Evolutionary conservation across 176 grass and related monocot species (phyloP).

Genomic region (Musa itinerans): DNA sequence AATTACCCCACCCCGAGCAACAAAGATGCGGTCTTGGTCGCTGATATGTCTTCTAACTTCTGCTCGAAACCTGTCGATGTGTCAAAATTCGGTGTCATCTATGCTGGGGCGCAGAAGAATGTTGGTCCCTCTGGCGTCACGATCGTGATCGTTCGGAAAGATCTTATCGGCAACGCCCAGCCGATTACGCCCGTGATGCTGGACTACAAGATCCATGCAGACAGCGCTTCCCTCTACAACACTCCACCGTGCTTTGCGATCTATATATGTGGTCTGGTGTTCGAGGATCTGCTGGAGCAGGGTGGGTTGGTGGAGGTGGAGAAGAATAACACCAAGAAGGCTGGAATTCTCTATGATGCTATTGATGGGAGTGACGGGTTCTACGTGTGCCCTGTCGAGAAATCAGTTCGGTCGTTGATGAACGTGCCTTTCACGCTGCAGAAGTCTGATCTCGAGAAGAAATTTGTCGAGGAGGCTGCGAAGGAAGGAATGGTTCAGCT

Average conservation of each 20-base stretch:
- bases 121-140: slow-evolving; percentile 87
- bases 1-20: slow-evolving; percentile 65
- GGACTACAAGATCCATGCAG: slow-evolving; percentile 86
- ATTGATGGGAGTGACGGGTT: slow-evolving; percentile 78
- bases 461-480: slow-evolving; percentile 72
- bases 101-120: slow-evolving; percentile 96
- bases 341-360: slow-evolving; percentile 59
- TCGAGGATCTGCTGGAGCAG: slow-evolving; percentile 80
- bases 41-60: slow-evolving; percentile 99
- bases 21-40: slow-evolving; percentile 52
- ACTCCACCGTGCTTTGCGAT: slow-evolving; percentile 91
- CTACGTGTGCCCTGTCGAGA: slow-evolving; percentile 77
- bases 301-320: slow-evolving; percentile 75
- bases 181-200: slow-evolving; percentile 88
- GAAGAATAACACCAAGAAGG: slow-evolving; percentile 84
- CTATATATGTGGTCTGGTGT: slow-evolving; percentile 83
- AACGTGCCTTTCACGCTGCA: slow-evolving; percentile 84
- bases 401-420: slow-evolving; percentile 76
- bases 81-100: slow-evolving; percentile 81
- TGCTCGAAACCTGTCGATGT: slow-evolving; percentile 97
- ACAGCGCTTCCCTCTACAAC: slow-evolving; percentile 89
- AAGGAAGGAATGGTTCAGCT: slow-evolving; percentile 97
- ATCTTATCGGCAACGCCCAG: slow-evolving; percentile 75
- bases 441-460: slow-evolving; percentile 79
- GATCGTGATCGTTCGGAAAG: slow-evolving; percentile 70